Conservation (phyloP, 148 eudicot species). For the Hydrangea macrophylla region DNA sequence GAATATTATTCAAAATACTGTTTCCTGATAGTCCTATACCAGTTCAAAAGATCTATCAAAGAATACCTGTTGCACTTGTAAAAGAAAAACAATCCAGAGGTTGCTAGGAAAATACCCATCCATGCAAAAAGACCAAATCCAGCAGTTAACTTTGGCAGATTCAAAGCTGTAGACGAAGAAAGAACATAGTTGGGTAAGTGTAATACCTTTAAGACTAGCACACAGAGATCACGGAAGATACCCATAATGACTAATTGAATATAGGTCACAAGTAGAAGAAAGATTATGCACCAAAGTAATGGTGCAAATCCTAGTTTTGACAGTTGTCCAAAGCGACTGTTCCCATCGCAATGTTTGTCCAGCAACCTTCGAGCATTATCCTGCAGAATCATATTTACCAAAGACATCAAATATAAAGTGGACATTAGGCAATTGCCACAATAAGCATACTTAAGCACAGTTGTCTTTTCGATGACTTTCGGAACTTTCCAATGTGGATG, state of each 20-base stretch:
- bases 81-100: conserved; percentile 68
- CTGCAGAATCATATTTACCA: conserved; percentile 38
- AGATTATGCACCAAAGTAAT: conserved; percentile 65
- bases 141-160: conserved; percentile 71
- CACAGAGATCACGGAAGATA: conserved; percentile 29
- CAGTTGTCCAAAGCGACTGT: conserved; percentile 64
- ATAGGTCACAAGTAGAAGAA: conserved; percentile 68
- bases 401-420: too few relatives aligned
- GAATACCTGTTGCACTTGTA: conserved; percentile 90
- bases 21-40: not conserved
- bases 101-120: conserved; percentile 76
- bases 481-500: not conserved
- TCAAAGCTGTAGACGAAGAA: conserved; percentile 46
- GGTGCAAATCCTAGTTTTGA: conserved; percentile 92
- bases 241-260: conserved; percentile 76
- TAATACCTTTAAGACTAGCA: not conserved
- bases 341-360: conserved; percentile 78
- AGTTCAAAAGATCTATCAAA: not conserved
- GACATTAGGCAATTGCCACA: too few relatives aligned
- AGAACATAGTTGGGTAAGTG: conserved; percentile 2
- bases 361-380: conserved; percentile 89
- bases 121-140: conserved; percentile 84
- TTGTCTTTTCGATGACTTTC: too few relatives aligned
- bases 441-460: too few relatives aligned
- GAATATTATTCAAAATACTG: not conserved